Evolutionary conservation across 179 eudicot species (phyloP), one percentile per base, ranked within the genome.

Genomic region (Silene noctiflora): DNA sequence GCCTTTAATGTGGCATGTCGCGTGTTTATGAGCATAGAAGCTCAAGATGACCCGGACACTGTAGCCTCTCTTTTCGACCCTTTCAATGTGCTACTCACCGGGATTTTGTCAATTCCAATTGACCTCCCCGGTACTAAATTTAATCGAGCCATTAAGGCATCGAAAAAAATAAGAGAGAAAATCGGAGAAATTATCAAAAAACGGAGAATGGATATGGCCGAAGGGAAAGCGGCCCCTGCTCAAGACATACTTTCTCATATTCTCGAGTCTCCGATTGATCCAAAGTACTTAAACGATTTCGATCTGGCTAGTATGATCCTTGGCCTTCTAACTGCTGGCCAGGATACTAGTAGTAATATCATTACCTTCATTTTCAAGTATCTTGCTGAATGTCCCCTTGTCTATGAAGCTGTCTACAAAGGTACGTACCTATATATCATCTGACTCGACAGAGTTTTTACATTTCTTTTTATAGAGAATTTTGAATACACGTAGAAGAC

Each of bases 161-260:
- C 74, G 3, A 60, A 19, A 8, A 17, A 71, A 71, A 53, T 53
- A 11, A n/a, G 74, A 2, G 56, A 53, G 16, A 25, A 16, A 25
- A 71, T 71, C 0, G 74, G 74, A 71, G 25, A 71, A 0, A 53
- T 71, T 53, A 71, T 71, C 12, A 71, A 71, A 63, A 71, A 25
- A 19, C 53, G 74, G 22, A 71, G 74, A 55, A 4, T 17, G 63
- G 74, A 53, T 25, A 27, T 71, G 63, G 62, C 35, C 0, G 74
- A 71, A 55, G 74, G 74, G 14, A 71, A 53, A 71, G 74, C 33
- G 6, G 62, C 44, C 11, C 74, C 61, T 3, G 63, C 61, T 0
- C 74, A 71, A 71, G 74, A 71, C 74, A 71, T 71, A 71, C 74
- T 71, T 13, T 71, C 74, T 12, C 74, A 71, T 33, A 71, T 71